These are phyloP conservation scores for Azolla pinnata DNA, from an alignment of 75 land plant species.

Conservation along the genomic window DNA sequence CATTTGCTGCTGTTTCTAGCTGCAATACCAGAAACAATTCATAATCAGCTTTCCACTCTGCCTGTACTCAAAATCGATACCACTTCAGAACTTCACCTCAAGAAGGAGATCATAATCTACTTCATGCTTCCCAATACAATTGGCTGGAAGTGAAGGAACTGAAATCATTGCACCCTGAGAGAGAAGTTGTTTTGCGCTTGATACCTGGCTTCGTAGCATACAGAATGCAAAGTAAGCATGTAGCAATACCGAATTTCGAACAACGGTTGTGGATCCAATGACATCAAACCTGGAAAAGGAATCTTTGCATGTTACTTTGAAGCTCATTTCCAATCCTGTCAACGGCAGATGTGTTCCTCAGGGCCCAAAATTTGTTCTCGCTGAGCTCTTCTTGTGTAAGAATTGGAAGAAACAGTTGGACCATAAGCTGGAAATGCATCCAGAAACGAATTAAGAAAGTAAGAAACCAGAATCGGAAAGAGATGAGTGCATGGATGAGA, in stretches of 20 bases:
- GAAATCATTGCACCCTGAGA: conserved; percentile 7
- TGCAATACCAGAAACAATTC: neutral
- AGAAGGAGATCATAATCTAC: conserved; percentile 24
- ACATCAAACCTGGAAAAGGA: conserved; percentile 19
- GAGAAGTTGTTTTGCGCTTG: conserved; percentile 14
- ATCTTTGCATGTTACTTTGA: conserved; percentile 27
- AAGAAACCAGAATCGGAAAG: neutral
- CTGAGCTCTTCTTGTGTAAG: conserved; percentile 18
- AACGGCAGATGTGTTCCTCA: conserved; percentile 8
- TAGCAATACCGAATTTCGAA: neutral
- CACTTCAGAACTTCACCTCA: conserved; percentile 16
- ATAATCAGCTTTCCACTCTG: neutral
- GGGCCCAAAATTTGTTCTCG: conserved; percentile 18
- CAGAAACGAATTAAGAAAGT: neutral
- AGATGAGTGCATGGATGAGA: too few relatives aligned
- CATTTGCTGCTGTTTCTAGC: conserved; percentile 21
- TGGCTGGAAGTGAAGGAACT: conserved; percentile 16
- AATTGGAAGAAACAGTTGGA: conserved; percentile 24
- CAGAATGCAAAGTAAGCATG: neutral
- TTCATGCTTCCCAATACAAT: conserved; percentile 13
- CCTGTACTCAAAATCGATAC: neutral
- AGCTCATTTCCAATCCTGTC: conserved; percentile 27
- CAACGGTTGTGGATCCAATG: neutral
- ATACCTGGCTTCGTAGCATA: too few relatives aligned
- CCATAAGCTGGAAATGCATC: conserved; percentile 10